phyloP scores from a whole-genome alignment of 257 asterid species.

The Solanum piurae region DNA sequence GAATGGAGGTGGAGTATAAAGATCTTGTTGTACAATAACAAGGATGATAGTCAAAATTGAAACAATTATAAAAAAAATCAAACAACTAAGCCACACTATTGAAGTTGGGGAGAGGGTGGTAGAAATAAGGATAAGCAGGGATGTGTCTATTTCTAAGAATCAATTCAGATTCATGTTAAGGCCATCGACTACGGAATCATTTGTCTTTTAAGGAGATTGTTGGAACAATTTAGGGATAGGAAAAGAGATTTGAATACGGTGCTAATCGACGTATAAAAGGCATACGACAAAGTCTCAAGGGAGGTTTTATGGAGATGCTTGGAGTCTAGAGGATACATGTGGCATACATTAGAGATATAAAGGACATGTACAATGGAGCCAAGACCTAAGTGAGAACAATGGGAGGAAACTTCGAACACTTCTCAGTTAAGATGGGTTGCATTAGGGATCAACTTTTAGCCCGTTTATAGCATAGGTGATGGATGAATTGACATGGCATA shows the following conservation, averaged over 20 bases:
- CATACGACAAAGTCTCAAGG: background rate
- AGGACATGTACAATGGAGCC: background rate
- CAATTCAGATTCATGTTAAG: background rate
- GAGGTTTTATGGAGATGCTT: background rate
- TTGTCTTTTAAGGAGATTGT: background rate
- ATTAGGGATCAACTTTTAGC: background rate
- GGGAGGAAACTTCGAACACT: background rate
- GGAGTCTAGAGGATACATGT: background rate
- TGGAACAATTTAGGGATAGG: background rate
- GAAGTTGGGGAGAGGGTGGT: background rate
- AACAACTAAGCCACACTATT: background rate
- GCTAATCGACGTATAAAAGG: background rate
- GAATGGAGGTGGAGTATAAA: background rate
- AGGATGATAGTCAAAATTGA: background rate
- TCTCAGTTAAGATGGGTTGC: background rate
- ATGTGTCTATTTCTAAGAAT: background rate
- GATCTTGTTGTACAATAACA: background rate
- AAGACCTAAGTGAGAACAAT: background rate
- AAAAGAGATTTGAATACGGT: background rate
- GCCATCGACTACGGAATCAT: background rate
- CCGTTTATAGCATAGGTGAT: background rate
- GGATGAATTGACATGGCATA: background rate
- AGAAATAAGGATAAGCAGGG: background rate
- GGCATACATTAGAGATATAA: background rate
- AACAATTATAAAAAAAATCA: background rate